Conservation (phyloP, 805 yeast genomes). For the Sugiyamaella valdiviana region DNA sequence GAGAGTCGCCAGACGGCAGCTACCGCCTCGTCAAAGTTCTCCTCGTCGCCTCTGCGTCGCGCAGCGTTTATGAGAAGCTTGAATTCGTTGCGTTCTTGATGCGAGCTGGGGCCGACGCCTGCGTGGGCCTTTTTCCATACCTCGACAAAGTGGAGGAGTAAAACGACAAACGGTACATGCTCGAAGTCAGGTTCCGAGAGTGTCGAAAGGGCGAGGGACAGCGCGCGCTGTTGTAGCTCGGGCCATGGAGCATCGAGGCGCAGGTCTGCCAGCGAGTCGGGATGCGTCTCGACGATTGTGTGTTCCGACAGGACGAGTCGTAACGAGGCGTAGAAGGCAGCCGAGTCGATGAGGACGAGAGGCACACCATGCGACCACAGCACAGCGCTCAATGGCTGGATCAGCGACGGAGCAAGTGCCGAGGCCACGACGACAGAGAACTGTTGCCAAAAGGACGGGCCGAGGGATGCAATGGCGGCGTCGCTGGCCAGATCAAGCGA, state of each 20-base stretch:
- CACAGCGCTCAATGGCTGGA: constrained; percentile 31
- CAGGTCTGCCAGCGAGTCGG: constrained; percentile 55
- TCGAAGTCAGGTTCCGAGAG: constrained; percentile 43
- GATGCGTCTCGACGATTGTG: constrained; percentile 71
- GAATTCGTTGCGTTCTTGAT: constrained; percentile 37
- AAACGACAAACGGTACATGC: constrained; percentile 62
- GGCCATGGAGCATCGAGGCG: constrained; percentile 68
- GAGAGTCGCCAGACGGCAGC: constrained; percentile 41
- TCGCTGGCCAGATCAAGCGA: too few species aligned
- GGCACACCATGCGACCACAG: constrained; percentile 48
- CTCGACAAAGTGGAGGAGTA: constrained; percentile 51
- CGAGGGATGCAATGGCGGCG: too few species aligned
- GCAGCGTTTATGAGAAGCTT: constrained; percentile 34
- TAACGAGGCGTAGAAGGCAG: constrained; percentile 63
- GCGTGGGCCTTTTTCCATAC: constrained; percentile 33
- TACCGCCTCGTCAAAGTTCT: constrained; percentile 50
- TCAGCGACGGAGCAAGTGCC: constrained; percentile 26
- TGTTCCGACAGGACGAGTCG: constrained; percentile 50
- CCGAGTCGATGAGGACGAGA: constrained; percentile 42
- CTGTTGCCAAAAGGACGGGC: constrained; percentile 33
- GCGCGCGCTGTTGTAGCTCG: constrained; percentile 48
- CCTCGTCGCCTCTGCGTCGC: constrained; percentile 38
- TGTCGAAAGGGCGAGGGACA: constrained; percentile 43
- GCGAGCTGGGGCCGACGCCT: constrained; percentile 30
- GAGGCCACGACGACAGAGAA: constrained; percentile 47